Conservation (phyloP, 345 rosid species). For the thale cress (Arabidopsis thaliana) region TAIR10.1 NC_003076.8:22932001-22932500, state of each 20-base stretch:
- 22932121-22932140: constrained; percentile 65
- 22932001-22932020: constrained; percentile 57
- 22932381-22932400: constrained; percentile 75
- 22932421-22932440: constrained; percentile 56
- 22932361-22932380: constrained; percentile 58
- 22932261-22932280: constrained; percentile 90
- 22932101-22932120: constrained; percentile 74
- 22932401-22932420: constrained; percentile 69
- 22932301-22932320: constrained; percentile 63
- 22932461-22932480: constrained; percentile 47
- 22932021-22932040: background rate
- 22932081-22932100: constrained; percentile 59
- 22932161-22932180: constrained; percentile 58
- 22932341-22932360: constrained; percentile 50
- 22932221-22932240: constrained; percentile 53
- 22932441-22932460: constrained; percentile 46
- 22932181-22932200: constrained; percentile 54
- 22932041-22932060: background rate
- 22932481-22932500: constrained; percentile 44
- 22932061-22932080: background rate
- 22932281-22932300: constrained; percentile 62
- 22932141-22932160: constrained; percentile 30
- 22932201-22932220: constrained; percentile 53
- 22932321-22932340: constrained; percentile 64
- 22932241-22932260: constrained; percentile 37